These are phyloP conservation scores for Rhizopus sp. DNA, from an alignment of 371 early-diverging fungal species.

Conservation along the genomic window DNA sequence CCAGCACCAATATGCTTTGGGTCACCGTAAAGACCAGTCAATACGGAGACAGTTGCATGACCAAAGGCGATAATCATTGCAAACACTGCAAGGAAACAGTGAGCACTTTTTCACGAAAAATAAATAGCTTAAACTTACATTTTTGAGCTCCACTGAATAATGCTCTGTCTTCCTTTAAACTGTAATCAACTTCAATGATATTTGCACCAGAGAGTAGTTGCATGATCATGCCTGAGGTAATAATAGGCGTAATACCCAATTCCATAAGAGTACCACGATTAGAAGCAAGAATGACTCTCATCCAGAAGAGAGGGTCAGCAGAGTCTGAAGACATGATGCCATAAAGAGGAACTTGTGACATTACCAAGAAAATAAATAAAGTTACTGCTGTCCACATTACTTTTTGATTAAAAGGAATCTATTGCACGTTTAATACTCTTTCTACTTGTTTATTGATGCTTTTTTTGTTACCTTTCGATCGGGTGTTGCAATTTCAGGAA, in stretches of 20 bases:
- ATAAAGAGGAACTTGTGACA: conserved; percentile 99
- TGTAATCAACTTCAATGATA: conserved; percentile 98
- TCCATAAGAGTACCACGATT: conserved; percentile 99
- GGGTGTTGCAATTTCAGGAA: conserved; percentile 98
- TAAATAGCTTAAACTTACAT: conserved; percentile 55
- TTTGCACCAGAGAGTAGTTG: conserved; percentile 98
- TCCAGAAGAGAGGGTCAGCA: conserved; percentile 99
- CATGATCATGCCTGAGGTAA: conserved; percentile 99
- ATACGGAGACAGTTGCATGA: conserved; percentile 98
- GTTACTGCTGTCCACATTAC: conserved; percentile 99
- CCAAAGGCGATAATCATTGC: conserved; percentile 97
- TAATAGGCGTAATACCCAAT: conserved; percentile 99
- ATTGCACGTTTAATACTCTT: not conserved
- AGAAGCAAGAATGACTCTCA: conserved; percentile 99
- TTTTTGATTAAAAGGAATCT: conserved; percentile 98
- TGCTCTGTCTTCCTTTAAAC: conserved; percentile 98
- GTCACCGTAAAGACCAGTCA: conserved; percentile 98
- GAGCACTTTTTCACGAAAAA: not conserved
- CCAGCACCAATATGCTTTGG: conserved; percentile 96
- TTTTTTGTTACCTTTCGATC: conserved; percentile 90
- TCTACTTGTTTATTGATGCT: not conserved
- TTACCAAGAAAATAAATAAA: conserved; percentile 98
- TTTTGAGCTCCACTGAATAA: conserved; percentile 99
- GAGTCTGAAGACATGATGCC: conserved; percentile 99
- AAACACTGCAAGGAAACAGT: conserved; percentile 59